Evolutionary conservation across 768 basidiomycete species (phyloP), one percentile per base, ranked within the genome.

Genomic region (Mycena crocata): DNA sequence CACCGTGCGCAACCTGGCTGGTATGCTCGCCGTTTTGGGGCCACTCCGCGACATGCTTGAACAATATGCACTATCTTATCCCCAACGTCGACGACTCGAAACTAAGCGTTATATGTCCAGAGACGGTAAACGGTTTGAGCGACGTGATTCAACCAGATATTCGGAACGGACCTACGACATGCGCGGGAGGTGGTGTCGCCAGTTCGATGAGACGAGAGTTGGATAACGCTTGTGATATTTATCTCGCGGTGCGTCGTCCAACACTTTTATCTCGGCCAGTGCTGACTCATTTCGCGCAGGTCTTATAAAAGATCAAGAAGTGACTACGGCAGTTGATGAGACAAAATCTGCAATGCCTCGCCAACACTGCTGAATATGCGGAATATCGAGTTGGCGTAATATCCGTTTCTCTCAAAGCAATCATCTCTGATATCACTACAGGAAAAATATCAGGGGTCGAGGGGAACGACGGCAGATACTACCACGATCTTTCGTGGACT

Each of bases 151-250:
- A 87, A 89, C 9, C 97, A 99, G 78, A 92, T 92, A 8, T 99
- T 97, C 71, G 95, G 96, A 2, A 87, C 95, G 62, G 97, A 99
- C 73, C 84, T 99, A 26, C 89, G 89, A 34, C 95, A 97, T 73
- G 98, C 98, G 13, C 88, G 95, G 42, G 95, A 96, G 74, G 95
- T 87, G 94, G 49, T 99, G 92, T 82, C 90, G 91, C 40, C 85
- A 88, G 34, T 94, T 93, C 74, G 93, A 93, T 21, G 96, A 99
- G 74, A 87, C 89, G 60, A 89, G 95, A 98, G 75, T 81, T 99
- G 51, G 98, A 99, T 74, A 94, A 93, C 74, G 98, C 98, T 23
- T 99, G 98, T 98, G 98, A 98, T 72, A 96, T 98, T 35, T 99
- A 99, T 79, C 99, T 98, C 73, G 89, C 89, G 51, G 95, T 95